Percentiles rank a stretch among this genome's conserved stretches.
Evolutionary conservation across 2,329 filamentous ascomycete genomes (phyloP).

Genomic region (Arthrinium phaeospermum): DNA sequence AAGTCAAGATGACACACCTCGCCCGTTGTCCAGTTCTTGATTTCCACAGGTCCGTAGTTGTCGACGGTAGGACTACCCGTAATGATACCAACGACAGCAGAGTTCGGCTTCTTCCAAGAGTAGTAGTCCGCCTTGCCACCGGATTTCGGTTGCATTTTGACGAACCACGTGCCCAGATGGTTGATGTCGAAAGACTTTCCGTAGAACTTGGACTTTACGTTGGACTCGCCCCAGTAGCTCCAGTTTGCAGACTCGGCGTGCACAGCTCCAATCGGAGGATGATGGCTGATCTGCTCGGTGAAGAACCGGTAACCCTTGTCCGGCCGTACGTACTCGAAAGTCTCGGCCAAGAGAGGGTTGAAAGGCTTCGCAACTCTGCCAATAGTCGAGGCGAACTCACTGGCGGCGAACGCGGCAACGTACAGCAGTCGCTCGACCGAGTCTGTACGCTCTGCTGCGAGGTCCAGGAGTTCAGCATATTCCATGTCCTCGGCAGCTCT

Average conservation of each 20-base stretch:
- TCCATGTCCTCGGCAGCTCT: conserved; percentile 98
- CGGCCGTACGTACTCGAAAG: conserved; percentile 92
- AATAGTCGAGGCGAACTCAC: conserved; percentile 96
- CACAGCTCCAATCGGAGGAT: conserved; percentile 91
- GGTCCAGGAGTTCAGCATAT: conserved; percentile 90
- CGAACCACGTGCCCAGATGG: conserved; percentile 95
- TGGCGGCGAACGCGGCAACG: conserved; percentile 93
- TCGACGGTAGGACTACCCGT: conserved; percentile 96
- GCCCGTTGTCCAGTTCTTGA: conserved; percentile 96
- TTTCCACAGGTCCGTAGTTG: conserved; percentile 96
- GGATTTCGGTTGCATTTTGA: conserved; percentile 77
- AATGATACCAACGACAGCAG: conserved; percentile 97
- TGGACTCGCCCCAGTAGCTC: conserved; percentile 97
- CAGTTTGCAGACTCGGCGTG: conserved; percentile 92
- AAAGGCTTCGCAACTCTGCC: conserved; percentile 97
- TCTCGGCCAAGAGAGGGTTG: conserved; percentile 94
- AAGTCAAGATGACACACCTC: conserved; percentile 91
- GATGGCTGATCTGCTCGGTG: conserved; percentile 97
- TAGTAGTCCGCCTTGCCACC: conserved; percentile 86
- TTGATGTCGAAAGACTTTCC: conserved; percentile 98
- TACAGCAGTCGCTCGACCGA: conserved; percentile 93
- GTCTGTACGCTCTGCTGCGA: conserved; percentile 82
- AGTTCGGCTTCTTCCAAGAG: conserved; percentile 99
- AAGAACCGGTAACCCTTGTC: conserved; percentile 99
- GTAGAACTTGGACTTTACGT: conserved; percentile 95